phyloP scores from a whole-genome alignment of 108 stramenopile genomes.

The Hondaea fermentalgiana region DNA sequence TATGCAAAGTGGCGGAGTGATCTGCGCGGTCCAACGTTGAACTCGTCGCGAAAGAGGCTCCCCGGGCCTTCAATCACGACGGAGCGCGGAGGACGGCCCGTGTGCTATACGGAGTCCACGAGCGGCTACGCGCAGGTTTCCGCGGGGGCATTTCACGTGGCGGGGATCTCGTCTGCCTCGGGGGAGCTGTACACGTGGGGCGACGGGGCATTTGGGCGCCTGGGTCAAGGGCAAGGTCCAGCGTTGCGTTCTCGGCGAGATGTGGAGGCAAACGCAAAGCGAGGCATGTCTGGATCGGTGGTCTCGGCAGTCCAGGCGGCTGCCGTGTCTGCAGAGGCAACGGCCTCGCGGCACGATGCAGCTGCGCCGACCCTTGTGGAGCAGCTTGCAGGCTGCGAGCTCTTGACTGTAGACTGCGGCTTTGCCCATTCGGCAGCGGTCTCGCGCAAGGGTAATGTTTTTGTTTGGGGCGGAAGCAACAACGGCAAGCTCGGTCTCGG shows the following conservation, averaged over 20 bases:
- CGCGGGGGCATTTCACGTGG: constrained; percentile 53
- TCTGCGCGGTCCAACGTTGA: not conserved
- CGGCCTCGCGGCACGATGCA: constrained; percentile 30
- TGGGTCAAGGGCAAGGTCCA: constrained; percentile 28
- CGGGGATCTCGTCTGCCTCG: constrained; percentile 36
- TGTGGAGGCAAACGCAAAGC: not conserved
- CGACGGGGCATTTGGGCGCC: constrained; percentile 31
- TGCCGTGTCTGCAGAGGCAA: not conserved
- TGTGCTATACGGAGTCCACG: not conserved
- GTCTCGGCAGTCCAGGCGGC: not conserved
- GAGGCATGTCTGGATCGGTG: not conserved
- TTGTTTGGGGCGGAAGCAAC: constrained; percentile 53
- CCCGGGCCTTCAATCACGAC: not conserved
- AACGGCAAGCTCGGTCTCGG: constrained; percentile 56
- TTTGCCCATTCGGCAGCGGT: constrained; percentile 41
- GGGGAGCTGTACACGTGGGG: constrained; percentile 55
- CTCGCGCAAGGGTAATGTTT: constrained; percentile 31
- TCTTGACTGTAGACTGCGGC: constrained; percentile 28
- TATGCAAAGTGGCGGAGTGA: constrained; percentile 44
- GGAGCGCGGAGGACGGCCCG: not conserved
- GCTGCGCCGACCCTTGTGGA: constrained; percentile 39
- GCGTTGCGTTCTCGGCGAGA: not conserved
- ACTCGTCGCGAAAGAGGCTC: not conserved
- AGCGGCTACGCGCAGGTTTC: constrained; percentile 9
- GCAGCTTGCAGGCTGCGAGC: constrained; percentile 19